These are phyloP conservation scores for Populus davidiana DNA, from an alignment of 345 rosid genomes.

Conservation along the genomic window DNA sequence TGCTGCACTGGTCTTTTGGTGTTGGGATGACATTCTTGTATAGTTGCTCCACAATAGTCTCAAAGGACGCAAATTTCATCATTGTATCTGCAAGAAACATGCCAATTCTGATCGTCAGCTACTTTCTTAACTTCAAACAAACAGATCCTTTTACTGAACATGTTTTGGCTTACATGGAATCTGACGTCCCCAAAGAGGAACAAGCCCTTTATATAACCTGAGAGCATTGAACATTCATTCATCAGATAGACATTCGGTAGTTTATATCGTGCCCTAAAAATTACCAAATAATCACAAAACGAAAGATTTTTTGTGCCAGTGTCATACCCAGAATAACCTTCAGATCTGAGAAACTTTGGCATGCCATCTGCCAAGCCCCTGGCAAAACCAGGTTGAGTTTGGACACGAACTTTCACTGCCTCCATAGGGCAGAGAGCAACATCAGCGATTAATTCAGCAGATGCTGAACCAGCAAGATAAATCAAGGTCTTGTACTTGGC, in stretches of 20 bases:
- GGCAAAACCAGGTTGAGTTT: conserved; percentile 95
- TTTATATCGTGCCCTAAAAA: not conserved
- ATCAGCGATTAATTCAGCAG: conserved; percentile 89
- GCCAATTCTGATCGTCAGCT: not conserved
- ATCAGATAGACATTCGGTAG: not conserved
- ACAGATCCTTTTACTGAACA: no score
- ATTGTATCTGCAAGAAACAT: conserved; percentile 63
- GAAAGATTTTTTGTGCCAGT: not conserved
- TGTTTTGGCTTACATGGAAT: conserved; percentile 73
- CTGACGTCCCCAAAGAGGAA: conserved; percentile 97
- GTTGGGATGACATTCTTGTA: conserved; percentile 77
- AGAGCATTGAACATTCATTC: conserved; percentile 12
- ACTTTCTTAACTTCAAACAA: not conserved
- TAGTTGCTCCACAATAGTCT: conserved; percentile 72
- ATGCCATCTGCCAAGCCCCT: conserved; percentile 86
- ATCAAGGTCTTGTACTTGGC: conserved; percentile 82
- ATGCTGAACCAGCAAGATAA: conserved; percentile 92
- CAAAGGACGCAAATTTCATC: conserved; percentile 98
- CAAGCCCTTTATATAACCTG: conserved; percentile 85
- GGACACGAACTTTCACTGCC: conserved; percentile 93
- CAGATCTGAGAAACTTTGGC: conserved; percentile 74
- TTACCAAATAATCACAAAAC: not conserved
- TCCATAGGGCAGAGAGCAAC: conserved; percentile 93
- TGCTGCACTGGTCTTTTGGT: conserved; percentile 82
- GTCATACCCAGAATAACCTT: conserved; percentile 68